These are phyloP conservation scores for Phytophthora hybrid DNA, from an alignment of 352 stramenopile genomes.

Conservation along the genomic window DNA sequence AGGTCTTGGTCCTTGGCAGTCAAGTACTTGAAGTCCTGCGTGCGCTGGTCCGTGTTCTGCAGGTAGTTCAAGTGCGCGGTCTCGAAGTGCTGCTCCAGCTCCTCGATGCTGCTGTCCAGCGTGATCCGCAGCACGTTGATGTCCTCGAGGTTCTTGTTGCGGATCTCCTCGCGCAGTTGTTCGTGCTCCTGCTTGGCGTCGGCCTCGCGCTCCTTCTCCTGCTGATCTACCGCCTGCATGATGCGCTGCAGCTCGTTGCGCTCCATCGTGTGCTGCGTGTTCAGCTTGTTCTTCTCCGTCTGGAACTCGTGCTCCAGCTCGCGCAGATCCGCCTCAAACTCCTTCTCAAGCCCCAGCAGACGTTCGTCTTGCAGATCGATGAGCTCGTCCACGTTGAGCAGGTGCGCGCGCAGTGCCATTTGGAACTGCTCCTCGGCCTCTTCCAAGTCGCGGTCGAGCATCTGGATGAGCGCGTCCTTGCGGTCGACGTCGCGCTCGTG, in stretches of 20 bases:
- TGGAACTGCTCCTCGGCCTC: slow-evolving; percentile 95
- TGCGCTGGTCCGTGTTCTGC: slow-evolving; percentile 94
- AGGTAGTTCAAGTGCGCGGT: slow-evolving; percentile 92
- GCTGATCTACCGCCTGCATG: slow-evolving; percentile 86
- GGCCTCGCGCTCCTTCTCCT: slow-evolving; percentile 83
- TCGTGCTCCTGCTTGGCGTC: slow-evolving; percentile 87
- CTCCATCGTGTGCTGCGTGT: slow-evolving; percentile 73
- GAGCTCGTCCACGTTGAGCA: slow-evolving; percentile 93
- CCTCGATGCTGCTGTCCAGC: slow-evolving; percentile 94
- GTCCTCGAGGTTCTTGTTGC: slow-evolving; percentile 96
- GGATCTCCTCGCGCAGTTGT: slow-evolving; percentile 93
- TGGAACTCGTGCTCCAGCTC: slow-evolving; percentile 88
- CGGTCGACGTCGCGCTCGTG: slow-evolving; percentile 96
- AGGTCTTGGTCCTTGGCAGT: slow-evolving; percentile 94
- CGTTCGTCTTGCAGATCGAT: slow-evolving; percentile 93
- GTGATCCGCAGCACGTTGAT: slow-evolving; percentile 95
- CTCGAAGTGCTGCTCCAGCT: slow-evolving; percentile 96
- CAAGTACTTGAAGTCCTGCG: slow-evolving; percentile 95
- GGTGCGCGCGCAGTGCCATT: slow-evolving; percentile 88
- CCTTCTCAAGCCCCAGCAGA: slow-evolving; percentile 89
- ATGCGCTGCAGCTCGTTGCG: slow-evolving; percentile 85
- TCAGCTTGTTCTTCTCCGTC: slow-evolving; percentile 86
- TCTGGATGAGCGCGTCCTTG: slow-evolving; percentile 96
- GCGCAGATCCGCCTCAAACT: slow-evolving; percentile 91
- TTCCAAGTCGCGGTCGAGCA: slow-evolving; percentile 94